Conservation (phyloP, 345 rosid species). For the Pseudoturritis turrita region DNA sequence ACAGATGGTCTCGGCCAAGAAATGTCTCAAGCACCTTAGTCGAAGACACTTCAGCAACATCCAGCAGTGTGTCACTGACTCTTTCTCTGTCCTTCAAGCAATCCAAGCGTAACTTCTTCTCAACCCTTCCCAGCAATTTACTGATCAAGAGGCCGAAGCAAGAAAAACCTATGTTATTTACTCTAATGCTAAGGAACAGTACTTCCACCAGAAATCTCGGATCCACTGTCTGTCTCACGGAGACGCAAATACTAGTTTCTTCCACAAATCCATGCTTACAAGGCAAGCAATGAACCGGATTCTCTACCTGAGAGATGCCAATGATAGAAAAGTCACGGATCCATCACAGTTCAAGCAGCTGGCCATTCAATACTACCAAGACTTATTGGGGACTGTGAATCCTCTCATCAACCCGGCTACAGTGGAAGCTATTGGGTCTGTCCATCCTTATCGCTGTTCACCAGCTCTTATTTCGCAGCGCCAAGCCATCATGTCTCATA, state of each 20-base stretch:
- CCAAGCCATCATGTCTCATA: too few relatives aligned
- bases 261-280: not conserved
- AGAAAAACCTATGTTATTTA: not conserved
- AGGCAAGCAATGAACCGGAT: too few relatives aligned
- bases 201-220: not conserved
- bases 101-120: not conserved
- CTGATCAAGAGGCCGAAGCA: not conserved
- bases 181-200: not conserved
- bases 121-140: not conserved
- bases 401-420: too few relatives aligned
- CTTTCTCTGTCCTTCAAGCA: accelerated
- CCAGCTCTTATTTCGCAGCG: too few relatives aligned
- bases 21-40: not conserved
- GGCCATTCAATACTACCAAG: too few relatives aligned
- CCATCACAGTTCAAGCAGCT: too few relatives aligned
- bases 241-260: not conserved
- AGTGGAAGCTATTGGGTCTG: too few relatives aligned
- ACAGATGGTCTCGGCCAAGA: too few relatives aligned
- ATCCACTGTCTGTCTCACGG: not conserved
- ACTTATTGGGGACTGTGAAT: too few relatives aligned
- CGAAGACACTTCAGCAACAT: not conserved
- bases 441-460: too few relatives aligned
- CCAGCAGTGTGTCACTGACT: not conserved
- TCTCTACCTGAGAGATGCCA: too few relatives aligned
- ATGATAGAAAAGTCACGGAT: too few relatives aligned